Percentiles rank a stretch among this genome's conserved stretches.
These are phyloP conservation scores for Mikania micrantha DNA, from an alignment of 129 eudicot species.

Conservation along the genomic window DNA sequence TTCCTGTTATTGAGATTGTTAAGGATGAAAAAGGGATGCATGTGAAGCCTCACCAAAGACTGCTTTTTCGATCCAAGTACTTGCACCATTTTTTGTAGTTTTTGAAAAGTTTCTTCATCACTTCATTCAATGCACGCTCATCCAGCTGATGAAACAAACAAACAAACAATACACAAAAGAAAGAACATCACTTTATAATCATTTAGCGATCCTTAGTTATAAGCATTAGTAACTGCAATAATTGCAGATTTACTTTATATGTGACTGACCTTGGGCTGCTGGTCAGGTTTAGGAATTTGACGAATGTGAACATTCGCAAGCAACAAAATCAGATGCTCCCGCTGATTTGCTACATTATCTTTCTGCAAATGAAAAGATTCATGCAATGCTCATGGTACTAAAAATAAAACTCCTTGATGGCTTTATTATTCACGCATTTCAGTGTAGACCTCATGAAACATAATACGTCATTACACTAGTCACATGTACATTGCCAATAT, in stretches of 20 bases:
- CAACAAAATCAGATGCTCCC: slow-evolving; percentile 84
- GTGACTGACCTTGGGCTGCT: slow-evolving; percentile 72
- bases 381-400: slow-evolving; percentile 3
- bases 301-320: slow-evolving; percentile 96
- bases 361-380: slow-evolving; percentile 46
- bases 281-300: slow-evolving; percentile 84
- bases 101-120: slow-evolving; percentile 92
- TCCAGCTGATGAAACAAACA: slow-evolving; percentile 52
- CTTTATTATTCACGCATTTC: not conserved
- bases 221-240: not conserved
- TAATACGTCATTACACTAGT: not conserved
- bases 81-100: slow-evolving; percentile 96
- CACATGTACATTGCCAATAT: not conserved
- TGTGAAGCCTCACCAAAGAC: slow-evolving; percentile 58
- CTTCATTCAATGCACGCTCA: slow-evolving; percentile 85
- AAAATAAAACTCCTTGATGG: not conserved
- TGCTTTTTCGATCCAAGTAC: slow-evolving; percentile 81
- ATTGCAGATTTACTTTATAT: not conserved
- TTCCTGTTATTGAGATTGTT: not conserved
- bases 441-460: not conserved
- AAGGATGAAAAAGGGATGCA: not conserved
- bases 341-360: slow-evolving; percentile 81
- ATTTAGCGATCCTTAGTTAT: not conserved
- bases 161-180: not conserved
- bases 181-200: not conserved